phyloP scores from a whole-genome alignment of 192 early-diverging fungal genomes.

The Coemansia erecta region DNA sequence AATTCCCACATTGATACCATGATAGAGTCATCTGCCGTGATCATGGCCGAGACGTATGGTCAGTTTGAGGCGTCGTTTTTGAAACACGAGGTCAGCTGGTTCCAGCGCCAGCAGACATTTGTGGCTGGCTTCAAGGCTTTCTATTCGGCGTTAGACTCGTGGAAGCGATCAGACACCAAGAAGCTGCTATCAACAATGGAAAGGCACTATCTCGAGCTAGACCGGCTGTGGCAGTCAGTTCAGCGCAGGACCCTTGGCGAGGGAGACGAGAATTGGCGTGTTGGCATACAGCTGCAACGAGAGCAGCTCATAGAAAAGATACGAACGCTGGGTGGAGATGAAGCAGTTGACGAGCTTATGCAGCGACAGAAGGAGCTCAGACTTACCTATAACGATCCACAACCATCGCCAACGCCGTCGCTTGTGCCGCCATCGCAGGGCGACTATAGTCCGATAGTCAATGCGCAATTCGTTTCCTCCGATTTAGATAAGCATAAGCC shows the following conservation, averaged over 20 bases:
- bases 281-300: conserved; percentile 30
- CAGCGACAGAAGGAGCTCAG: conserved; percentile 25
- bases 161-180: conserved; percentile 40
- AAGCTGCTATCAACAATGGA: conserved; percentile 35
- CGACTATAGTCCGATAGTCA: neutral
- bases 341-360: conserved; percentile 20
- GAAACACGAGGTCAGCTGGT: conserved; percentile 15
- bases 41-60: conserved; percentile 22
- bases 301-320: conserved; percentile 24
- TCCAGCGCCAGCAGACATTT: conserved; percentile 20
- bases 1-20: conserved; percentile 29
- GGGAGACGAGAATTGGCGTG: conserved; percentile 39
- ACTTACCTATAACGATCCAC: conserved; percentile 21
- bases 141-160: conserved; percentile 34
- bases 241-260: conserved; percentile 36
- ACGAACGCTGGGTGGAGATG: conserved; percentile 21
- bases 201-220: conserved; percentile 45
- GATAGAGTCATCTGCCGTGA: conserved; percentile 25
- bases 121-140: conserved; percentile 34
- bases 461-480: neutral
- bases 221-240: conserved; percentile 46
- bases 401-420: conserved; percentile 31
- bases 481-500: neutral
- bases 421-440: conserved; percentile 12
- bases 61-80: conserved; percentile 18